These are phyloP conservation scores for Pelargonium fulgidum DNA, from an alignment of 441 rosid genomes.

Conservation along the genomic window DNA sequence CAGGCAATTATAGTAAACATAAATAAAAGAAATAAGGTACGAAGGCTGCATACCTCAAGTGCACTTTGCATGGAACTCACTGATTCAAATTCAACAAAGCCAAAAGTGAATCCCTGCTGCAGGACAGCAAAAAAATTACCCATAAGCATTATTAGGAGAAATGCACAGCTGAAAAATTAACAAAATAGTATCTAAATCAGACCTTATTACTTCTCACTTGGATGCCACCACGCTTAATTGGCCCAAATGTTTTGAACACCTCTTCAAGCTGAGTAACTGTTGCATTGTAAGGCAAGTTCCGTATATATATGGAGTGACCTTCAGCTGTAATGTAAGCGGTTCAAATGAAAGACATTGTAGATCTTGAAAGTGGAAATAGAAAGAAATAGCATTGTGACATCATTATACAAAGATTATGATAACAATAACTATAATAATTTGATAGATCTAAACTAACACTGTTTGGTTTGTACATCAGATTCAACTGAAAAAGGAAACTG, in stretches of 20 bases:
- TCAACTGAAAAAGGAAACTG: not conserved
- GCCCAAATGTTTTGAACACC: conserved; percentile 65
- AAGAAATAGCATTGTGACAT: conserved; percentile 1
- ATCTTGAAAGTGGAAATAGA: conserved; percentile 14
- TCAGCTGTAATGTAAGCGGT: conserved; percentile 39
- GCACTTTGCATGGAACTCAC: conserved; percentile 61
- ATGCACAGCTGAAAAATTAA: not conserved
- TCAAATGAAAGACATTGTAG: conserved; percentile 5
- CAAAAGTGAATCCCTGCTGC: conserved; percentile 86
- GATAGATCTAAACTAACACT: conserved; percentile 10
- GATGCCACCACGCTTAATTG: conserved; percentile 73
- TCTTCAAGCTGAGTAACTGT: conserved; percentile 68
- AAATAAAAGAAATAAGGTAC: conserved; percentile 13
- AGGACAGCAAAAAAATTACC: conserved; percentile 23
- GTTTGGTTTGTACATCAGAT: not conserved
- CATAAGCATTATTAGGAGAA: conserved; percentile 20
- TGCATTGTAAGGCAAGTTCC: conserved; percentile 73
- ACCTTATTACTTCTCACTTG: conserved; percentile 97
- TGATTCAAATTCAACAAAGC: conserved; percentile 88
- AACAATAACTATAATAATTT: conserved; percentile 2
- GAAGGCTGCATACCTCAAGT: conserved; percentile 46
- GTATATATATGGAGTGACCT: conserved; percentile 73
- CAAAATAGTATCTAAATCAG: conserved; percentile 19
- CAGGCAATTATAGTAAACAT: not conserved
- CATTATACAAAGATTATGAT: not conserved